A percentile compares a stretch with the other conserved stretches of the same genome.
These are phyloP conservation scores for Aspergillus cavernicola DNA, from an alignment of 495 filamentous ascomycete genomes.

Conservation along the genomic window DNA sequence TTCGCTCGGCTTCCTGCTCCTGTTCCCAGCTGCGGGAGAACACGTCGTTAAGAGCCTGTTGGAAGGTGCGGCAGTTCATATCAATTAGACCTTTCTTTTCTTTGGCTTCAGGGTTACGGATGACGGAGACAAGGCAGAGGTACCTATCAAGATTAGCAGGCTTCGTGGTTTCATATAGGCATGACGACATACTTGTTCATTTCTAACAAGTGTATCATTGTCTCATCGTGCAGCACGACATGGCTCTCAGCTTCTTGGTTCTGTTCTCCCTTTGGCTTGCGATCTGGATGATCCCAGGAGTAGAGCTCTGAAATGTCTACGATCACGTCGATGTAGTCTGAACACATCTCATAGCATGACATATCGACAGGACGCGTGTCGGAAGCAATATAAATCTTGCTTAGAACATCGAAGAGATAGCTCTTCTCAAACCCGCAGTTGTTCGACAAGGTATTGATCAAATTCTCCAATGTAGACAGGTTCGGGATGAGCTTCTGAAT, in stretches of 20 bases:
- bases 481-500: constrained; percentile 96
- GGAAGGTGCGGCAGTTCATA: constrained; percentile 59
- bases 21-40: constrained; percentile 50
- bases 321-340: constrained; percentile 95
- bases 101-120: constrained; percentile 57
- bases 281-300: constrained; percentile 64
- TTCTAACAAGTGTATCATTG: constrained; percentile 81
- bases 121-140: constrained; percentile 71
- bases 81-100: constrained; percentile 58
- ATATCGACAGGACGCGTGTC: constrained; percentile 91
- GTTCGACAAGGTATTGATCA: constrained; percentile 83
- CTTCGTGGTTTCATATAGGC: constrained; percentile 5
- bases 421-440: constrained; percentile 95
- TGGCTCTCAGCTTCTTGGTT: constrained; percentile 76
- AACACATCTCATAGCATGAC: constrained; percentile 93
- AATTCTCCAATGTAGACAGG: constrained; percentile 81
- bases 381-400: constrained; percentile 97
- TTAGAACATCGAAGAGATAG: constrained; percentile 92
- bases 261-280: constrained; percentile 57
- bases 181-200: constrained; percentile 70
- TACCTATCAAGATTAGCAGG: constrained; percentile 31
- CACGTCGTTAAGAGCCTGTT: constrained; percentile 55
- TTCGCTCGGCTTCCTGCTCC: constrained; percentile 17
- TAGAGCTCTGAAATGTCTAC: constrained; percentile 95
- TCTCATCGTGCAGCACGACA: constrained; percentile 74